These are phyloP conservation scores for Coemansia asiatica DNA, from an alignment of 192 early-diverging fungal species.

Conservation along the genomic window DNA sequence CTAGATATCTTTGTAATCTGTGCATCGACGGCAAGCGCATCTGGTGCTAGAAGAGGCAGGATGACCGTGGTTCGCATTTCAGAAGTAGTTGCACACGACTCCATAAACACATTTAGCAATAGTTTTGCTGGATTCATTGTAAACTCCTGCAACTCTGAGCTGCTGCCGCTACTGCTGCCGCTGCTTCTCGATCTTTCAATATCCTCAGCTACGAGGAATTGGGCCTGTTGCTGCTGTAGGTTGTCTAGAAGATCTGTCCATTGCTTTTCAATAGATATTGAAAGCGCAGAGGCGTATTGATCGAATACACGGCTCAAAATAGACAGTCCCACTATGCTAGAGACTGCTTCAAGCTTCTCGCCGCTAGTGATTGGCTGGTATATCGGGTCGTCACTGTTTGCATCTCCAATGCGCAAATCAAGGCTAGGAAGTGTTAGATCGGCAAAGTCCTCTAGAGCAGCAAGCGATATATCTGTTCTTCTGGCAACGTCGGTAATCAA, in stretches of 20 bases:
- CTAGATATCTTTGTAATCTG: background rate
- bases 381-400: constrained; percentile 8
- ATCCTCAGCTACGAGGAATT: background rate
- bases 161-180: background rate
- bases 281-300: constrained; percentile 14
- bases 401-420: background rate
- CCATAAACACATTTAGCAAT: constrained; percentile 21
- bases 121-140: background rate
- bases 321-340: constrained; percentile 17
- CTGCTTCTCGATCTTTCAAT: background rate
- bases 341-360: constrained; percentile 27
- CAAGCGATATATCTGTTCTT: constrained; percentile 7
- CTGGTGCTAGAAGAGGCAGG: background rate
- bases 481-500: constrained; percentile 5
- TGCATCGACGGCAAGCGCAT: background rate
- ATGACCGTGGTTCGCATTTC: constrained; percentile 14
- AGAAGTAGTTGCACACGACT: constrained; percentile 19
- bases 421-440: background rate
- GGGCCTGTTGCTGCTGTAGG: constrained; percentile 5
- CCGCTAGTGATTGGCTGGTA: constrained; percentile 30
- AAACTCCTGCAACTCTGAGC: background rate
- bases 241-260: constrained; percentile 9
- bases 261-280: constrained; percentile 15
- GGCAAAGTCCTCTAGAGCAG: constrained; percentile 4
- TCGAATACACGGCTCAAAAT: constrained; percentile 21